Evolutionary conservation across 257 asterid genomes (phyloP), one percentile per base, ranked within the genome.

Genomic region (Rehmannia glutinosa): DNA sequence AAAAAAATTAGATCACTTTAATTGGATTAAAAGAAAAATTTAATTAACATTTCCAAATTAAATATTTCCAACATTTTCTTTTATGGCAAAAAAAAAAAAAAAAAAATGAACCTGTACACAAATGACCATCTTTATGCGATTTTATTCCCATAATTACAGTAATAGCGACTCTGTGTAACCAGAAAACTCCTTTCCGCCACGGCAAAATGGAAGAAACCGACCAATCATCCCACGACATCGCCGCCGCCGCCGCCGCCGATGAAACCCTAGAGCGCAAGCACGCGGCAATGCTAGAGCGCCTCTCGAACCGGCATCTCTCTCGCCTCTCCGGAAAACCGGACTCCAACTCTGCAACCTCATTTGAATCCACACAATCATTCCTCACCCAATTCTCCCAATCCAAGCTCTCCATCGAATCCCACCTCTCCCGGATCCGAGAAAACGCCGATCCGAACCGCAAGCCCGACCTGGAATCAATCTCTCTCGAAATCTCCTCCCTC

Each of bases 201-300:
- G 25, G 30, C 51, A 38, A 64, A 55, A 86, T 84, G 95, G 92
- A 84, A 74, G 86, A 83, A 43, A 73, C 23, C 65, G 62, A 68
- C 43, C 67, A 12, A 7, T 62, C 41, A 62, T 27, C 83, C 45
- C 60, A 30, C 15, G 70, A 51, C n/a, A 3, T 67, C 38, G 43
- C 67, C 57, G 15, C 78, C 65, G 42, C 54, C 36, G 13, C 68
- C 33, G 28, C 64, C 27, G 20, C 57, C 32, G 58, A 28, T 30
- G 83, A 63, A 38, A 8, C 68, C 59, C 81, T 90, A 35, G 82
- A 84, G 49, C 85, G 81, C 21, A 89, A 89, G 81, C 96, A 81
- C 65, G 87, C 86, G 6, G 93, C 90, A 28, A 90, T 93, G 98
- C 71, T 90, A 21, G 95, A 86, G 68, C 95, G 94, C 55, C 90